Conservation (phyloP, 2,329 filamentous ascomycete species). For the Huntiella bhutanensis region DNA sequence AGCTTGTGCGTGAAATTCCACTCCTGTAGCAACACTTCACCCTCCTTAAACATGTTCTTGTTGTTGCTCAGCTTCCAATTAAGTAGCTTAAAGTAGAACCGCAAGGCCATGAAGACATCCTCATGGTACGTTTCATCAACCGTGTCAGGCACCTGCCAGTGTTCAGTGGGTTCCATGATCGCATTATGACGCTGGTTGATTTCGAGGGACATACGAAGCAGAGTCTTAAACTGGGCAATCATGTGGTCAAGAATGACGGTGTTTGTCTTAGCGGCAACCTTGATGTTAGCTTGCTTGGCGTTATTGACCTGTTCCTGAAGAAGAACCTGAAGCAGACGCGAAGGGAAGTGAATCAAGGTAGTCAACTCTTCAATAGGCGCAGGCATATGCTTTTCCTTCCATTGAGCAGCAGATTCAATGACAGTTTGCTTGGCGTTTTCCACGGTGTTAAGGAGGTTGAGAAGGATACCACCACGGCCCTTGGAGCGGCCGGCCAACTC, state of each 20-base stretch:
- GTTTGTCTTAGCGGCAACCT: slow-evolving; percentile 81
- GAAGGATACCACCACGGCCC: slow-evolving; percentile 53
- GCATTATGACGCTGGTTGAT: slow-evolving; percentile 79
- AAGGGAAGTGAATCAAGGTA: slow-evolving; percentile 92
- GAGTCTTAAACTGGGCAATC: slow-evolving; percentile 88
- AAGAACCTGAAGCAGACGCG: slow-evolving; percentile 86
- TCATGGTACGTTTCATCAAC: slow-evolving; percentile 93
- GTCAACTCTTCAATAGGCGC: slow-evolving; percentile 93
- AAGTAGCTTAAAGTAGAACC: slow-evolving; percentile 96
- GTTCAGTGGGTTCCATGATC: slow-evolving; percentile 70
- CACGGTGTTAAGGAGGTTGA: slow-evolving; percentile 69
- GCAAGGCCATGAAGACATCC: slow-evolving; percentile 77
- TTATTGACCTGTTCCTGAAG: slow-evolving; percentile 82
- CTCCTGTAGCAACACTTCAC: slow-evolving; percentile 89
- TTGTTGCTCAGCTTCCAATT: slow-evolving; percentile 96
- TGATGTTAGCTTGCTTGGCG: slow-evolving; percentile 71
- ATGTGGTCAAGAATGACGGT: slow-evolving; percentile 93
- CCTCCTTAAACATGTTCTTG: slow-evolving; percentile 98
- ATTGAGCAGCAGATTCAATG: slow-evolving; percentile 68
- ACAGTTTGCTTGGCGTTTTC: slow-evolving; percentile 83
- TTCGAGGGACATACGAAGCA: slow-evolving; percentile 75
- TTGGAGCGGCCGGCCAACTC: background rate
- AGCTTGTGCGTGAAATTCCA: slow-evolving; percentile 96
- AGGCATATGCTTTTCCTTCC: slow-evolving; percentile 75
- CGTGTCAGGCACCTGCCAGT: slow-evolving; percentile 89